Evolutionary conservation across 73 alveolate species (phyloP).

Genomic region (Stentor coeruleus): DNA sequence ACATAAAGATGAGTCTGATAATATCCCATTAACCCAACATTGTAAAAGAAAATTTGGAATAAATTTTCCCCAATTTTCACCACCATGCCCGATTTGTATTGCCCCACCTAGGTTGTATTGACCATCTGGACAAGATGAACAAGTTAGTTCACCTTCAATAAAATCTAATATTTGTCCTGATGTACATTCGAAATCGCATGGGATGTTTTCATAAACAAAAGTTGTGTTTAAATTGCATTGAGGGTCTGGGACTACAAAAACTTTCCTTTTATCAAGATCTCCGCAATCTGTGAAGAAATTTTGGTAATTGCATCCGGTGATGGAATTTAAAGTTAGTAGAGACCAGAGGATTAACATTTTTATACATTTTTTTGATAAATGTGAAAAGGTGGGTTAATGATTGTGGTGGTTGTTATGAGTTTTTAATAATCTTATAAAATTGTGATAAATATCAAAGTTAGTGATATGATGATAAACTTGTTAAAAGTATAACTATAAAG

Average conservation of each 20-base stretch:
- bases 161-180: neutral
- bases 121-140: slow-evolving; percentile 11
- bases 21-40: neutral
- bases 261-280: neutral
- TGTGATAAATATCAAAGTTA: no score
- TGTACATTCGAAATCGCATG: neutral
- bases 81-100: neutral
- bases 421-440: no score
- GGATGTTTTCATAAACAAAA: neutral
- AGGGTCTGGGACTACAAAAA: neutral
- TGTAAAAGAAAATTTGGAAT: no score
- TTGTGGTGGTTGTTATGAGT: no score
- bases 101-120: slow-evolving; percentile 12
- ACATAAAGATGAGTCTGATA: neutral
- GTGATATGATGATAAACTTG: no score
- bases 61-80: neutral
- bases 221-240: neutral
- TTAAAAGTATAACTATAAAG: no score
- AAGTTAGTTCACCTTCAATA: neutral
- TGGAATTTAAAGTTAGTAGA: no score
- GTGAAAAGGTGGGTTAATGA: no score
- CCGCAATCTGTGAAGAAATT: neutral
- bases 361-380: no score
- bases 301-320: neutral
- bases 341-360: no score